phyloP scores from a whole-genome alignment of 371 early-diverging fungal genomes.

The Furculomyces boomerangus region DNA sequence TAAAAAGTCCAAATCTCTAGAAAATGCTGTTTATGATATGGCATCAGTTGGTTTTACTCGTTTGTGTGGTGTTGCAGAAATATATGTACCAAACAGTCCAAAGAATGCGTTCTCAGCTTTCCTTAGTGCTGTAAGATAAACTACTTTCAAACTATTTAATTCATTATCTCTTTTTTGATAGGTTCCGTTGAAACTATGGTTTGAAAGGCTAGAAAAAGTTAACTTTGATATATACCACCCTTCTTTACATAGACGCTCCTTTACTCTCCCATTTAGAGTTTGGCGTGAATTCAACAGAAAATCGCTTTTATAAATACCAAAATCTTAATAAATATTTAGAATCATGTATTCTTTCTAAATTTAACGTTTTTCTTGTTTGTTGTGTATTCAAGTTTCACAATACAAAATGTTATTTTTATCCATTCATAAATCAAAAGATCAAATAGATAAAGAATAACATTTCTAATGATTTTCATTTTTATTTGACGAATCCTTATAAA shows the following conservation, averaged over 20 bases:
- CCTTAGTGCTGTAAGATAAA: slow-evolving; percentile 19
- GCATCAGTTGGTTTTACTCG: slow-evolving; percentile 20
- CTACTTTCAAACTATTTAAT: background rate
- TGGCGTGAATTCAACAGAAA: slow-evolving; percentile 20
- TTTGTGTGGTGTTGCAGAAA: slow-evolving; percentile 20
- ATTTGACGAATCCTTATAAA: too few species aligned
- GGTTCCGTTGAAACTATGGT: slow-evolving; percentile 23
- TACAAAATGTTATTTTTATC: background rate
- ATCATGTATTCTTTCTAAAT: background rate
- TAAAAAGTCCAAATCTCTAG: slow-evolving; percentile 8
- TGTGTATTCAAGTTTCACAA: background rate
- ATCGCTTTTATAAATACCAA: background rate
- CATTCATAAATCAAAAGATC: too few species aligned
- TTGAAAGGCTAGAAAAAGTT: slow-evolving; percentile 27
- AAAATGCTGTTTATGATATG: slow-evolving; percentile 18
- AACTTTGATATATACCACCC: slow-evolving; percentile 32
- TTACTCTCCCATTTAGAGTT: slow-evolving; percentile 25
- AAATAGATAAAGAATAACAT: too few species aligned
- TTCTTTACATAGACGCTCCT: slow-evolving; percentile 15
- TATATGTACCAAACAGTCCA: slow-evolving; percentile 19
- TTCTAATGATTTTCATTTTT: too few species aligned
- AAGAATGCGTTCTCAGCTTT: slow-evolving; percentile 26
- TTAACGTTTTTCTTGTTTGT: background rate
- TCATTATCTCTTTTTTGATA: slow-evolving; percentile 4
- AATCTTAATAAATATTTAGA: background rate